Conservation (phyloP, 2,329 filamentous ascomycete species). For the Monosporascus sp. region DNA sequence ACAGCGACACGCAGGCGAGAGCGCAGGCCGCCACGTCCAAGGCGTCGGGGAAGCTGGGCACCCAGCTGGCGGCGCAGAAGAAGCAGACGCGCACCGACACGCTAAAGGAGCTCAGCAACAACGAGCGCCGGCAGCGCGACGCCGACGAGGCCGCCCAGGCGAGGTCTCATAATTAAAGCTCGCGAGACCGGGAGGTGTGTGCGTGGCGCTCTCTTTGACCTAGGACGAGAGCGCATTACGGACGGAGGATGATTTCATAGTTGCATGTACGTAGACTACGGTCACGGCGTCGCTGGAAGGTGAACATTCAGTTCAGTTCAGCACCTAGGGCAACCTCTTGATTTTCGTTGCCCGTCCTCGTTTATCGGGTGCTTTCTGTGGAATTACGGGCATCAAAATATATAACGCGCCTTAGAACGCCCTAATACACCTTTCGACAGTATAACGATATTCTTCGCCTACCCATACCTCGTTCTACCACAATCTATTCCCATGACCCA, state of each 20-base stretch:
- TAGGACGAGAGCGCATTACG: too few species aligned
- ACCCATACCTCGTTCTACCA: background rate
- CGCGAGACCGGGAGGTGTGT: background rate
- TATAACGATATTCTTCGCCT: too few species aligned
- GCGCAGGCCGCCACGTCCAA: slow-evolving; percentile 50
- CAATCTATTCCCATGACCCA: background rate
- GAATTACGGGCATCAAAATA: too few species aligned
- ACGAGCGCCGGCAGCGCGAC: slow-evolving; percentile 61
- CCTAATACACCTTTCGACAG: too few species aligned
- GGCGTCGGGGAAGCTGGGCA: slow-evolving; percentile 62
- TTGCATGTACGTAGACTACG: background rate
- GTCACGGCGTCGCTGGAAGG: too few species aligned
- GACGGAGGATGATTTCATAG: background rate
- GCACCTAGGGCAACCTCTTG: background rate
- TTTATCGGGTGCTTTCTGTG: background rate
- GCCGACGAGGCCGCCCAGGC: slow-evolving; percentile 58
- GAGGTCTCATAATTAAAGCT: slow-evolving; percentile 50
- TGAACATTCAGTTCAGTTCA: background rate
- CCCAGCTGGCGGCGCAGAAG: slow-evolving; percentile 70
- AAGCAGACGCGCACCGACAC: slow-evolving; percentile 64
- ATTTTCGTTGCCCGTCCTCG: background rate
- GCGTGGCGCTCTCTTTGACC: too few species aligned
- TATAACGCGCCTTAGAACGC: too few species aligned
- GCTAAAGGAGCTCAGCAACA: slow-evolving; percentile 61
- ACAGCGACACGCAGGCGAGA: slow-evolving; percentile 51